Percentiles rank a stretch among this genome's conserved stretches.
Evolutionary conservation across 257 asterid species (phyloP).

Genomic region (Solanum ossicruentum): DNA sequence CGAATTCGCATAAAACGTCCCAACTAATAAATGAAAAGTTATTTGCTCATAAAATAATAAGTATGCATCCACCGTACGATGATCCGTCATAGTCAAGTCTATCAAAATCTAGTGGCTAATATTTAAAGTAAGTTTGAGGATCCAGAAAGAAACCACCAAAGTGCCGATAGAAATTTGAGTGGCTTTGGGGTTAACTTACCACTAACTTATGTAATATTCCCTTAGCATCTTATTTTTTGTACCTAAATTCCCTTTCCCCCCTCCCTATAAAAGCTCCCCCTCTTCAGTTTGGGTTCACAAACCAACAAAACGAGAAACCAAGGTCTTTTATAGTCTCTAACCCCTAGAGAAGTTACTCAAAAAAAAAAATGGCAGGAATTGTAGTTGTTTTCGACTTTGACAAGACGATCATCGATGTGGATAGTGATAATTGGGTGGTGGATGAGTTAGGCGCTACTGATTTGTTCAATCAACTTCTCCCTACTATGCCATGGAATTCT

Average conservation of each 20-base stretch:
- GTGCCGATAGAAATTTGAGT: neutral
- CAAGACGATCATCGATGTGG: constrained; percentile 22
- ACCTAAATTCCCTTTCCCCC: neutral
- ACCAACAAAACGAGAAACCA: neutral
- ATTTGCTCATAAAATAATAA: neutral
- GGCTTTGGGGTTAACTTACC: constrained; percentile 1
- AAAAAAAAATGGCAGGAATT: constrained; percentile 1
- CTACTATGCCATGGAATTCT: constrained; percentile 26
- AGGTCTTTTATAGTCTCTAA: neutral
- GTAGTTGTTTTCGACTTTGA: constrained; percentile 22
- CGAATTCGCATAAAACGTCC: neutral
- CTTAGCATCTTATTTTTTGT: constrained; percentile 16
- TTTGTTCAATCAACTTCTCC: constrained; percentile 15
- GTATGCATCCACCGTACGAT: neutral
- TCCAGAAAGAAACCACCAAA: neutral
- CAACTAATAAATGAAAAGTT: neutral
- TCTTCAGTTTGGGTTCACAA: neutral
- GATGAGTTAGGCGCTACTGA: constrained; percentile 12
- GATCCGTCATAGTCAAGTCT: neutral
- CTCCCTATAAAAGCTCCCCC: neutral
- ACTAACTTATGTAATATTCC: constrained; percentile 29
- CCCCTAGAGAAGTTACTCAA: too few relatives aligned
- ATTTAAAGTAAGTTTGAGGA: neutral
- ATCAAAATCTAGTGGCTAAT: constrained; percentile 6
- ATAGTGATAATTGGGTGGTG: constrained; percentile 25